Conservation (phyloP, 805 yeast genomes). For the Tetrapisispora taiwanensis region DNA sequence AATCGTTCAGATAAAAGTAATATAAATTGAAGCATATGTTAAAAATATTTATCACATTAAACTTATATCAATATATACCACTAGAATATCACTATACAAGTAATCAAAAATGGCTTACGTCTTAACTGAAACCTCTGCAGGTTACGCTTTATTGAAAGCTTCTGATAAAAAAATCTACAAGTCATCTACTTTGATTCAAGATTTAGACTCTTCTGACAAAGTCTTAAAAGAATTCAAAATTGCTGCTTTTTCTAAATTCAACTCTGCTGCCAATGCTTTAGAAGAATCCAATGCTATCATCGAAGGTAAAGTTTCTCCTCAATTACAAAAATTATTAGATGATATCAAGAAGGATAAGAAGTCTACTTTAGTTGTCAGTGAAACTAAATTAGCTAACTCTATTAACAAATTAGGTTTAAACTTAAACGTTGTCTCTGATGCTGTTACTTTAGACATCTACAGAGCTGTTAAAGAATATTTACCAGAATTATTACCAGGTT, state of each 20-base stretch:
- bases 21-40: too few relatives aligned
- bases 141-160: slow-evolving; percentile 95
- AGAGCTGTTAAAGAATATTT: slow-evolving; percentile 92
- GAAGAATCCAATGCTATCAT: slow-evolving; percentile 88
- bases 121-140: slow-evolving; percentile 96
- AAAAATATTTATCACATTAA: too few relatives aligned
- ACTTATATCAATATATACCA: background rate
- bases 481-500: slow-evolving; percentile 90
- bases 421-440: slow-evolving; percentile 84
- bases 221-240: slow-evolving; percentile 86
- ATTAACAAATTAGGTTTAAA: slow-evolving; percentile 89
- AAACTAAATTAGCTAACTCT: slow-evolving; percentile 91
- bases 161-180: slow-evolving; percentile 95
- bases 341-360: slow-evolving; percentile 74
- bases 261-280: slow-evolving; percentile 88
- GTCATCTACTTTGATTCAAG: slow-evolving; percentile 61
- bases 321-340: slow-evolving; percentile 65
- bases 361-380: slow-evolving; percentile 81
- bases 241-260: slow-evolving; percentile 91
- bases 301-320: slow-evolving; percentile 88
- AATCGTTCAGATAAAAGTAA: background rate
- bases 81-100: background rate
- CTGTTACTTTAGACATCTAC: slow-evolving; percentile 86
- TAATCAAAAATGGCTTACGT: slow-evolving; percentile 61
- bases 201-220: slow-evolving; percentile 71